Base-by-base conservation (phyloP, 768 basidiomycete genomes). In the Tricholoma sp. region DNA sequence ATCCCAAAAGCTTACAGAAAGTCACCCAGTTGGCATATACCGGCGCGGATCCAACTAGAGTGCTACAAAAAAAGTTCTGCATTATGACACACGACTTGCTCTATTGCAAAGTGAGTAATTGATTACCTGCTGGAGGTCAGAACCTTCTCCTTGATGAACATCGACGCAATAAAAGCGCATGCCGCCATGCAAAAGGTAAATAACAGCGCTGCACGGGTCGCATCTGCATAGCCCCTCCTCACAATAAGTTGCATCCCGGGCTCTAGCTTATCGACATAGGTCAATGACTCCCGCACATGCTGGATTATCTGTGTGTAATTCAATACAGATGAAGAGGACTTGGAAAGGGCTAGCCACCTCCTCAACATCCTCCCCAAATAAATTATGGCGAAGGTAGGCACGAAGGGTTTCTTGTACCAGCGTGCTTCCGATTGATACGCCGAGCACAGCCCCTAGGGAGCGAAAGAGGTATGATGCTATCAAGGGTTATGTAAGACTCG, bases 381-480 rank as follows among this genome's bases (percentile, higher is more conserved):
- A 70, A 32, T 70, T 73, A 28, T 59, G 59, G 17, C 68, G 74
- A 7, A 85, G 73, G 13, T 71, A 66, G 11, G 65, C 69, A 1
- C 82, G 74, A 12, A 87, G 71, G 0, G 74, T 74, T 39, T 73
- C 69, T 64, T 86, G 84, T 0, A 82, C 69, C n/a, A 86, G 62
- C 0, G 83, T 80, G 52, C 81, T 84, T 4, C 80, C 80, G 0
- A 82, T 65, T 0, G 84, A 83, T 1, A 86, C 62, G 1, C 83
- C 81, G 20, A 85, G 68, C 7, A 86, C 82, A 1, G 76, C 77
- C 2, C 84, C 84, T 11, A 86, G 65, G 2, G 84, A 84, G 34
- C 84, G 81, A 73, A 86, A 86, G 34, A 87, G 81, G 64, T 85
- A 85, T 0, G 82, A 84, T 1, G 82, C 84, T 84, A 15, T 9